Evolutionary conservation across 1,284 basidiomycete species (phyloP), one percentile per base, ranked within the genome.

Genomic region (Anthracocystis setariae): DNA sequence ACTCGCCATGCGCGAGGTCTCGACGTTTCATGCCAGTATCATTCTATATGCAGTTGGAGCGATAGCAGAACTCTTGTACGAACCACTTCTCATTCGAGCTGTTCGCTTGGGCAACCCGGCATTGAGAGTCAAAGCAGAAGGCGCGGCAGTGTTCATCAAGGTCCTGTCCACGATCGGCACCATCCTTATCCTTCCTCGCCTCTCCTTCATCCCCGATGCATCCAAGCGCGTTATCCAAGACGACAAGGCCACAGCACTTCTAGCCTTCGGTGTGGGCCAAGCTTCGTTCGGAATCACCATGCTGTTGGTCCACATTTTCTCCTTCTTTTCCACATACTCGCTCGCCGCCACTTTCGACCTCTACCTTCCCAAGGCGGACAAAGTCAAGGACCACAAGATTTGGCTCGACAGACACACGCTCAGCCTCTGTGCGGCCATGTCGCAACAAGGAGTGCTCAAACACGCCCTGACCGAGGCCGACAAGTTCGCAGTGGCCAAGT

Each of bases 391-490:
- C 8, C 20, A 29, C 9, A 35, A 40, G 17, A 24, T 35, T 3
- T 69, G 61, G 62, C 29, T 76, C n/a, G 66, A 76, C 42, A 21
- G 44, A 1, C 20, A 43, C 4, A 67, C 56, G 0, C 39, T 72
- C 42, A 57, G 53, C 25, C 86, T 94, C 2, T 89, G 91, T 0
- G 83, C 87, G 53, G 92, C 90, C 0, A 92, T 98, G 88, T 92
- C 91, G 5, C 86, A 85, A 7, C 94, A 97, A 82, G 92, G 91
- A 2, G 75, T 96, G 3, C 86, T 98, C 74, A 98, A 98, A 82
- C 94, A 98, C 80, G 87, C 95, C 68, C 85, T 99, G 27, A 98
- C 94, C 0, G 96, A 98, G 82, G 93, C 92, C 10, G 96, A 99
- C 84, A 93, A 96, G 76, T 85, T 98, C 46, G 81, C 81, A 4